Evolutionary conservation across 2,329 filamentous ascomycete species (phyloP), one percentile per base, ranked within the genome.

Genomic region (Fusarium anguioides): DNA sequence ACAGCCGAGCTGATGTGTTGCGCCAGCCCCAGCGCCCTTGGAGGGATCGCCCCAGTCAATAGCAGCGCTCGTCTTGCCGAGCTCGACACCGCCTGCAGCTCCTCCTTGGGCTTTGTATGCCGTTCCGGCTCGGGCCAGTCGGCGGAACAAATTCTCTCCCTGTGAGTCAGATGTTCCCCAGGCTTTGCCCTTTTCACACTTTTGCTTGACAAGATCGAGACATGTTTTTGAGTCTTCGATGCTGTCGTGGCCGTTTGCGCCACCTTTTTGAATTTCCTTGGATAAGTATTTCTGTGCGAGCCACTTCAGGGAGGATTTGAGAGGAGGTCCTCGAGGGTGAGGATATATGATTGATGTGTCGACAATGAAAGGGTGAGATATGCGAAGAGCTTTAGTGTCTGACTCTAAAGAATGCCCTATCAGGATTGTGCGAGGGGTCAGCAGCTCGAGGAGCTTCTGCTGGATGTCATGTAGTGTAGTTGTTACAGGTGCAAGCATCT

Each of bases 331-430:
- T 33, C 93, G 90, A 11, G 93, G 91, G 75, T 99, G 96, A 2
- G 95, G 94, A 75, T 92, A 99, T 50, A 97, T 85, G 33, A 98
- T 86, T 14, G 93, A 89, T 0, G 96, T 98, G 78, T 99, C 96
- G 75, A 97, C 88, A 70, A 99, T 90, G 80, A 94, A 97, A 1
- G 96, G 96, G 76, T 98, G 96, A 1, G 93, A 91, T 61, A 97
- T 84, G 74, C 90, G 91, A 26, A 99, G 82, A 3, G 94, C 95
- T 63, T 89, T 92, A 29, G 97, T 86, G 75, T 96, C 92, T 4
- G 91, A 92, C 72, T 95, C 91, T 41, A 96, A 83, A 6, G 91
- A 94, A 79, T 96, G 92, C 36, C 92, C 92, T 41, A 96, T 79
- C 17, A 96, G 85, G 51, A 96, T 91, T 12, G 91, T 89, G 37